Evolutionary conservation across 2,329 filamentous ascomycete species (phyloP).

Genomic region (Fonsecaea pedrosoi): DNA sequence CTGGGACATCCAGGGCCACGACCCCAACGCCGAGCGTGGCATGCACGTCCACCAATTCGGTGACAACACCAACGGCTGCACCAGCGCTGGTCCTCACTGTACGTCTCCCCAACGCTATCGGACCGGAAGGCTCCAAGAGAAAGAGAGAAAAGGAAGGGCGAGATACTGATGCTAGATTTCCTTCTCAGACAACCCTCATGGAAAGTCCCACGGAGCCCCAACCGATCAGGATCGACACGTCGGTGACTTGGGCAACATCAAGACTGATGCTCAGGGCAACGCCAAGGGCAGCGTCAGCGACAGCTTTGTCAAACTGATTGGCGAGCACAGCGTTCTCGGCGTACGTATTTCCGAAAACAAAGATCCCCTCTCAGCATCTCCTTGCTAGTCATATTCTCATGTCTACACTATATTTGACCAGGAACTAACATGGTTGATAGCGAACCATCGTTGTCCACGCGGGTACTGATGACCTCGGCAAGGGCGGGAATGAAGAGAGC

Average conservation of each 20-base stretch:
- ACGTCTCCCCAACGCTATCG: constrained; percentile 51
- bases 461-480: constrained; percentile 96
- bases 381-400: not conserved
- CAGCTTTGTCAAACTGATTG: constrained; percentile 91
- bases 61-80: constrained; percentile 99
- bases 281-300: constrained; percentile 80
- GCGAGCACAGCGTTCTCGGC: constrained; percentile 91
- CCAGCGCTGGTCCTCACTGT: constrained; percentile 97
- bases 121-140: not conserved
- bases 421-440: constrained; percentile 52
- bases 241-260: constrained; percentile 96
- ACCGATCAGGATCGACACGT: constrained; percentile 86
- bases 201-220: constrained; percentile 90
- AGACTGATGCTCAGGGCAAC: constrained; percentile 92
- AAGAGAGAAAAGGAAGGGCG: constrained; percentile 7
- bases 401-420: not conserved
- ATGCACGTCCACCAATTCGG: constrained; percentile 99
- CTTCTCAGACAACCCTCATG: constrained; percentile 84
- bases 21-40: constrained; percentile 93
- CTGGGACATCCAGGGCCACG: constrained; percentile 91
- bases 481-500: constrained; percentile 89
- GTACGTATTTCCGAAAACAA: constrained; percentile 59
- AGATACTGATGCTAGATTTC: constrained; percentile 22
- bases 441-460: constrained; percentile 94
- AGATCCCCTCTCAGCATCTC: not conserved